A percentile compares a stretch with the other conserved stretches of the same genome.
These are phyloP conservation scores for Plantago ovata DNA, from an alignment of 257 asterid species.

Conservation along the genomic window DNA sequence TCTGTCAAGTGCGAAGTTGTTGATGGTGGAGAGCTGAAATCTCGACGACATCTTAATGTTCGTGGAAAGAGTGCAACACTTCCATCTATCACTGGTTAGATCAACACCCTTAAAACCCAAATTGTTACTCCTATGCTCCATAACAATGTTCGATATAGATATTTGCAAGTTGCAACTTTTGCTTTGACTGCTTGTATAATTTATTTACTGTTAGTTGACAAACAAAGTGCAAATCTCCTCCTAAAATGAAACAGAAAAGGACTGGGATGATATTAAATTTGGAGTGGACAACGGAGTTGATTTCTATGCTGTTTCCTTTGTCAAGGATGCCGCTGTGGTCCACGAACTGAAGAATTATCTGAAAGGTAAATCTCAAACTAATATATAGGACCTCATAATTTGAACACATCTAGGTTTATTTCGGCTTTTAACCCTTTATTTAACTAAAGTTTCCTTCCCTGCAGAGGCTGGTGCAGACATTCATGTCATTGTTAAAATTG, in stretches of 20 bases:
- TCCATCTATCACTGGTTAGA: slow-evolving; percentile 89
- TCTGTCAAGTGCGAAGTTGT: slow-evolving; percentile 90
- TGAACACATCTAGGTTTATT: neutral
- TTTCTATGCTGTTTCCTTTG: slow-evolving; percentile 95
- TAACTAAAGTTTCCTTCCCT: slow-evolving; percentile 8
- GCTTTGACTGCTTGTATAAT: neutral
- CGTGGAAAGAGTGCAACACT: slow-evolving; percentile 97
- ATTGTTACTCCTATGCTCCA: neutral
- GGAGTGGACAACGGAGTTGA: slow-evolving; percentile 94
- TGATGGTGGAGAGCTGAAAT: slow-evolving; percentile 97
- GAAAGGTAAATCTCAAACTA: slow-evolving; percentile 44
- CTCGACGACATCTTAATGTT: slow-evolving; percentile 92
- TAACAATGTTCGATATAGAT: slow-evolving; percentile 12
- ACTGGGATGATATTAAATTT: slow-evolving; percentile 96
- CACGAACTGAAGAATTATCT: slow-evolving; percentile 91
- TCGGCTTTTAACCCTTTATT: slow-evolving; percentile 2
- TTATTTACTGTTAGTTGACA: slow-evolving; percentile 8
- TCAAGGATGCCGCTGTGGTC: slow-evolving; percentile 96
- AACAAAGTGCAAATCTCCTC: slow-evolving; percentile 24
- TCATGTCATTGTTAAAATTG: slow-evolving; percentile 91
- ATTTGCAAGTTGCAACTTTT: neutral
- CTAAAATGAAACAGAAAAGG: slow-evolving; percentile 64
- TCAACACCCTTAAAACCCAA: slow-evolving; percentile 8
- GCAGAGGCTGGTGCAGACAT: slow-evolving; percentile 64
- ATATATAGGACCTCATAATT: neutral